Evolutionary conservation across 140 eudicot genomes (phyloP).

Genomic region (Cichorium intybus): DNA sequence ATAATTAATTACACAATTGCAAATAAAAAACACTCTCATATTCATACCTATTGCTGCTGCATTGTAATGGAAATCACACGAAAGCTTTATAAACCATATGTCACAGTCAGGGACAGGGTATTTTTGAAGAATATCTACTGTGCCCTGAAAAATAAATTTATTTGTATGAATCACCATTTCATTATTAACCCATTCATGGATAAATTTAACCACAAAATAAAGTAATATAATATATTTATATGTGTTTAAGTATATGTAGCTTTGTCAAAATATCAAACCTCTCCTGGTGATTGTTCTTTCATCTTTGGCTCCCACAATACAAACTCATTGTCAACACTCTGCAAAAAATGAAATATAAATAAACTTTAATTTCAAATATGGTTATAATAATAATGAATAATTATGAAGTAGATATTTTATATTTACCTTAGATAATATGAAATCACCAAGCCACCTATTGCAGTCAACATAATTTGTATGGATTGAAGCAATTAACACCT

Average conservation of each 20-base stretch:
- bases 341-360: slow-evolving; percentile 8
- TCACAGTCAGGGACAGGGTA: slow-evolving; percentile 99
- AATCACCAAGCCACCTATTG: slow-evolving; percentile 98
- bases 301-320: slow-evolving; percentile 95
- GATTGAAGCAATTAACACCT: slow-evolving; percentile 83
- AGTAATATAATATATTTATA: background rate
- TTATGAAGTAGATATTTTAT: background rate
- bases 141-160: slow-evolving; percentile 52
- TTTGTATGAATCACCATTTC: background rate
- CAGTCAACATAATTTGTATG: slow-evolving; percentile 99
- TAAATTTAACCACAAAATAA: background rate
- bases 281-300: slow-evolving; percentile 99
- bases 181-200: background rate
- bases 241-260: background rate
- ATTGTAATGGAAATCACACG: slow-evolving; percentile 88
- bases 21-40: background rate
- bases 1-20: too few species aligned
- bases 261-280: slow-evolving; percentile 55
- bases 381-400: background rate
- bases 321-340: slow-evolving; percentile 98
- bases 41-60: slow-evolving; percentile 82
- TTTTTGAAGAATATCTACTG: slow-evolving; percentile 89
- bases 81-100: slow-evolving; percentile 98
- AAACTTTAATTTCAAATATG: background rate
- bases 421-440: slow-evolving; percentile 85